Evolutionary conservation across 202 grass and related monocot genomes (phyloP), one percentile per base, ranked within the genome.

Genomic region (Saccharum hybrid): DNA sequence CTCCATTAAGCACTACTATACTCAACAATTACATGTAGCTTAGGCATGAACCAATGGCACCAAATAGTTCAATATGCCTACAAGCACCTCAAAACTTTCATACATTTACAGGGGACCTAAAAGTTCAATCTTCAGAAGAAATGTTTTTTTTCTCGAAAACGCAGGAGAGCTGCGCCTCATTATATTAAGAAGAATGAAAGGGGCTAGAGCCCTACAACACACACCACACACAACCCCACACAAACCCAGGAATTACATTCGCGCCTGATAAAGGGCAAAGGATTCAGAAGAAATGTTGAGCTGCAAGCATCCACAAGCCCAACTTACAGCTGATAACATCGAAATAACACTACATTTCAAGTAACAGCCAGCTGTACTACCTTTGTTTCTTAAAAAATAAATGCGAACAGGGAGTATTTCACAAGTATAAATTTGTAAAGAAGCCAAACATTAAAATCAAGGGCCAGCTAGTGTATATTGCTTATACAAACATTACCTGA

Each of bases 401-500:
- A 46, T 48, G 18, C 21, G 30, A 52, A 51, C 23, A 28, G 59
- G 8, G 10, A 52, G 0, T 19, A 60, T 12, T 76, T 41, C 14
- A 42, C 34, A 30, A 10, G 42, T 59, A 62, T 57, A 69, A 33
- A 72, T 11, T 63, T 37, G 22, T 21, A 41, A 5, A 66, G 8
- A 34, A 66, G 59, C 5, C 42, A 9, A 59, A 60, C 56, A 42
- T 30, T 15, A 43, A 38, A 45, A 16, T 45, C 15, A 31, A 70
- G 30, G 19, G 61, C 33, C 12, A 56, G 46, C 43, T 16, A 33
- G 2, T 16, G 57, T 22, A 0, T 19, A 22, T 26, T 51, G 12
- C 52, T 46, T 74, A 48, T 33, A 63, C 9, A 82, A 26, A 3
- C 36, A 23, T 9, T 84, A 93, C 91, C 88, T 90, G 91, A 62